A percentile compares a stretch with the other conserved stretches of the same genome.
Conservation (phyloP, 768 basidiomycete genomes). For the Boletus huronensis region DNA sequence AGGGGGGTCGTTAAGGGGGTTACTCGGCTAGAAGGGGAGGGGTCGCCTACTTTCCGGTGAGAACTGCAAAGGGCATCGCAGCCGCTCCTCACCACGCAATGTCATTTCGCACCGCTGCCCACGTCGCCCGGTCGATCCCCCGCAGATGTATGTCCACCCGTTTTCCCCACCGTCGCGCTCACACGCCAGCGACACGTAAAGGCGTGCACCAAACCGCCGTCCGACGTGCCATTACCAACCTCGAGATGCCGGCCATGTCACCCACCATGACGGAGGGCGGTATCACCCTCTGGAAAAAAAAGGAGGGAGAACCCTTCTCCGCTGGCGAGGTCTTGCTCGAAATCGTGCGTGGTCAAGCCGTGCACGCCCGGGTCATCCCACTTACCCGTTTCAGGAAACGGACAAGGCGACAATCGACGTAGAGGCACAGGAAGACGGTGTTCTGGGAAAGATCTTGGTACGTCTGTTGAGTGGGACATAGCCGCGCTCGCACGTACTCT, state of each 20-base stretch:
- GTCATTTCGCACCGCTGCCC: conserved; percentile 14
- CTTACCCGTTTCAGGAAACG: conserved; percentile 59
- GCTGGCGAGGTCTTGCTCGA: conserved; percentile 87
- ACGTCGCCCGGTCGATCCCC: conserved; percentile 11
- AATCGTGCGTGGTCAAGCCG: conserved; percentile 55
- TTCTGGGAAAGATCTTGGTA: conserved; percentile 91
- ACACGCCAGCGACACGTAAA: conserved; percentile 7
- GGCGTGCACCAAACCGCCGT: conserved; percentile 48
- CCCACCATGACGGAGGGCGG: conserved; percentile 97
- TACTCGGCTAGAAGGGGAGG: too few relatives aligned
- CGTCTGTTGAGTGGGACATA: conserved; percentile 23
- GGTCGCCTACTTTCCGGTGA: not conserved
- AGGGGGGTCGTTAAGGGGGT: conserved; percentile 1
- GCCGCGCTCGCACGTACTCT: not conserved
- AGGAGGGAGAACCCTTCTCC: conserved; percentile 73
- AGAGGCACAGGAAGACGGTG: conserved; percentile 95
- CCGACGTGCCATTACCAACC: conserved; percentile 63
- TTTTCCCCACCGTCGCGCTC: not conserved
- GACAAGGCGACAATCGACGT: conserved; percentile 98
- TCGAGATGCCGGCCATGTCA: conserved; percentile 96
- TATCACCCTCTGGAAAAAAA: conserved; percentile 87
- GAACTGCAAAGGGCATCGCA: not conserved
- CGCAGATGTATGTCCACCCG: conserved; percentile 23
- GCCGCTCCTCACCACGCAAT: conserved; percentile 3
- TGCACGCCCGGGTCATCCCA: not conserved